Base-by-base conservation (phyloP, 1,284 basidiomycete species). In the Cryptococcus sp. region DNA sequence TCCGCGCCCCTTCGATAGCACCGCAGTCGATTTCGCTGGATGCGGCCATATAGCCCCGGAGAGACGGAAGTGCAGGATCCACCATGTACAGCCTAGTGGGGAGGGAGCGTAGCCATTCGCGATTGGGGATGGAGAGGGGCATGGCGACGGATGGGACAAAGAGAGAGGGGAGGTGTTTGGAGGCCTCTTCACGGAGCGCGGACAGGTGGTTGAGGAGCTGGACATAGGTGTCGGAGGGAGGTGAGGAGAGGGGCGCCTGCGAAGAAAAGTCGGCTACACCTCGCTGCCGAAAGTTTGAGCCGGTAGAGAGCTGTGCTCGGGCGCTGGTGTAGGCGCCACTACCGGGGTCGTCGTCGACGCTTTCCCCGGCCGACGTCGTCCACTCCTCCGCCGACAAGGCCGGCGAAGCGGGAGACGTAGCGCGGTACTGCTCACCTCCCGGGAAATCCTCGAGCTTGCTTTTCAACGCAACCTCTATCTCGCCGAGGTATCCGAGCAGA, bases 401-500 rank as follows among this genome's bases (percentile, higher is more conserved):
- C 11, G 42, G 35, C 6, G 40, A 21, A 6, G 4, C 28, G 28
- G 33, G 24, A 9, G 51, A 47, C 42, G 24, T 12, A 52, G 53
- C 2, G 40, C 38, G 24, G 50, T 49, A 46, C 56, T 47, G 35
- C n/a, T 59, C 50, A n/a, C 35, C 52, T 16, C 21, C 35, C 0
- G 46, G 42, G 1, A 47, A 16, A 39, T 64, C 62, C n/a, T 53
- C 67, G 15, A 75, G 62, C 11, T 68, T 53, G n/a, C 64, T 68
- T 23, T 67, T 60, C 5, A 78, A 47, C 2, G 73, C 70, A 4
- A 63, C 52, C 52, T 78, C 76, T 1, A 75, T 70, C 55, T 78
- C 76, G 15, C 71, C 68, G 1, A 78, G 52, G 46, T 78, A 78
- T 1, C 72, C 72, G 2, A 78, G 60, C 0, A 78, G 60, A 7